These are phyloP conservation scores for Hericium coralloides DNA, from an alignment of 768 basidiomycete species.

Conservation along the genomic window DNA sequence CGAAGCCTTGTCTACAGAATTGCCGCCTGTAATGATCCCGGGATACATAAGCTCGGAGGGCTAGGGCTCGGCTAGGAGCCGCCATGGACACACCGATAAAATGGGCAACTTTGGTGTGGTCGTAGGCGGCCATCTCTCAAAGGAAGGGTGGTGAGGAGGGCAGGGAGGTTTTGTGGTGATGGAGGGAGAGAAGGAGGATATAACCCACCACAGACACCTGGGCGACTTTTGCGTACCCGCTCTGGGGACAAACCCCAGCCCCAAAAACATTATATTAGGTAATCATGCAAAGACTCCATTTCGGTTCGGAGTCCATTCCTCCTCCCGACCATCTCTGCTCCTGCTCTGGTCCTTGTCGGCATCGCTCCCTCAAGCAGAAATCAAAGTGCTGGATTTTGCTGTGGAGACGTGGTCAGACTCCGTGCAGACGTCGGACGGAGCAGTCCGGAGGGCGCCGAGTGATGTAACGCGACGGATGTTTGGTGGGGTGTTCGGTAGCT, in stretches of 20 bases:
- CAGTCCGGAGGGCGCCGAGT: background rate
- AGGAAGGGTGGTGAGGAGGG: background rate
- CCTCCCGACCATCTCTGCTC: background rate
- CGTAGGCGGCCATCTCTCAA: conserved; percentile 28
- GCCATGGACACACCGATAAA: conserved; percentile 43
- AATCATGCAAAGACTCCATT: background rate
- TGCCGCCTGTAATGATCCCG: conserved; percentile 58
- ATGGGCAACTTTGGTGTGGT: conserved; percentile 53
- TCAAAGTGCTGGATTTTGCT: background rate
- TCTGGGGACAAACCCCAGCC: background rate
- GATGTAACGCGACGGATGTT: background rate
- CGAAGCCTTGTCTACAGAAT: conserved; percentile 79
- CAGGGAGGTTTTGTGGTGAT: background rate
- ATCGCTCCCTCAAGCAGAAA: too few species aligned
- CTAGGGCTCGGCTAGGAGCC: conserved; percentile 6
- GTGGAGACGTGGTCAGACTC: background rate
- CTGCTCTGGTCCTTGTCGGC: background rate
- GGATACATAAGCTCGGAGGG: conserved; percentile 11
- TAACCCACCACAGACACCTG: background rate
- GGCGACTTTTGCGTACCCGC: background rate
- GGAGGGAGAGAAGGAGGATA: background rate
- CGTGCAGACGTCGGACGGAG: too few species aligned
- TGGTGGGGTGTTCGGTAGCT: background rate
- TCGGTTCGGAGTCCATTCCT: background rate
- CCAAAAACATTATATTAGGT: background rate